Base-by-base conservation (phyloP, 805 yeast genomes). In the Kluyveromyces lactis region DNA sequence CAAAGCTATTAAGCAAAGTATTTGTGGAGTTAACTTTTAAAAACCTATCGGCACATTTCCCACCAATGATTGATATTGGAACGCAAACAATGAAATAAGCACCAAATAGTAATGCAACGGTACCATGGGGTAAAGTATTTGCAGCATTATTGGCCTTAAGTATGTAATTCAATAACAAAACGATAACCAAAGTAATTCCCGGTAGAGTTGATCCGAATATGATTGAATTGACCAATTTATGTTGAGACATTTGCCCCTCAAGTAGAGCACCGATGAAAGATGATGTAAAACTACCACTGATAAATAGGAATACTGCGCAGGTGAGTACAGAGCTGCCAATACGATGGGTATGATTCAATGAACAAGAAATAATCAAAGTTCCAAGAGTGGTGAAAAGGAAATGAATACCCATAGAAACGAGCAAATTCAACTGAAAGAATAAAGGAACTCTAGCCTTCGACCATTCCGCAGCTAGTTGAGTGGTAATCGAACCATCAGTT, bases 101-200 rank as follows among this genome's bases (percentile, higher is more conserved):
- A 7, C 70, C 46, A n/a, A 82, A 56, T 31, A 86, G 57, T 1
- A 75, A 69, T 6, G 81, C 60, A 16, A 86, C 70, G 0, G 94
- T 80, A 4, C 86, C 81, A 48, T 86, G 81, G 11, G 95, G 95
- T 32, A 85, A 64, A 0, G 90, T 87, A 36, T 72, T 67, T 0
- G 92, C 78, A 0, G 92, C 78, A 45, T 79, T 80, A 48, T 78
- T 72, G 2, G 81, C 81, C 86, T 89, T 83, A 8, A 83, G 78
- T 41, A 86, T 72, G 43, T 75, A 63, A 56, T 86, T 86, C 42
- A 83, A 60, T 18, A 75, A 53, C 18, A 81, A 56, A 0, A 81
- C 65, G 2, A 75, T 64, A 0, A 71, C 42, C 41, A 83, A 58
- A 0, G 78, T 66, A 3, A 63, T 50, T 31, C 62, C 72, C 18